Evolutionary conservation across 2,329 filamentous ascomycete genomes (phyloP).

Genomic region (Penicillium digitatum): DNA sequence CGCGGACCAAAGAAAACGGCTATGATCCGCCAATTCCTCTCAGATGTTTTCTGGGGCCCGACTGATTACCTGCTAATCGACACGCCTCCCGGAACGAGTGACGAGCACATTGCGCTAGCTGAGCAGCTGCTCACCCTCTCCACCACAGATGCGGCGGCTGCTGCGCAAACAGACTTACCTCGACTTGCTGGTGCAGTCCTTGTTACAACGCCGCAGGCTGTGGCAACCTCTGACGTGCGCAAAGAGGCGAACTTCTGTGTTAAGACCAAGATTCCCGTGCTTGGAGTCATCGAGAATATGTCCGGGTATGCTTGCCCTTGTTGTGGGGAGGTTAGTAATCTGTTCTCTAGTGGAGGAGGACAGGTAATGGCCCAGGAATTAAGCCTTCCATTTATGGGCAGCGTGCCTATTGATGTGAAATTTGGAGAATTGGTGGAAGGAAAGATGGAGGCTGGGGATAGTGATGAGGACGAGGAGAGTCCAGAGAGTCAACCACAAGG

Average conservation of each 20-base stretch:
- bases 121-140: conserved; percentile 66
- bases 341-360: conserved; percentile 89
- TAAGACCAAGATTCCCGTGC: conserved; percentile 72
- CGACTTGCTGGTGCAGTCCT: conserved; percentile 85
- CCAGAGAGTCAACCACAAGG: conserved; percentile 7
- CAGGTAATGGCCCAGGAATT: conserved; percentile 86
- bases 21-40: conserved; percentile 95
- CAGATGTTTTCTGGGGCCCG: conserved; percentile 80
- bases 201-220: conserved; percentile 92
- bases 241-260: conserved; percentile 92
- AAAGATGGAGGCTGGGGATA: conserved; percentile 25
- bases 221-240: conserved; percentile 87
- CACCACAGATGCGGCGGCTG: conserved; percentile 24
- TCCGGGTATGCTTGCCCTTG: conserved; percentile 53
- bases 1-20: conserved; percentile 97
- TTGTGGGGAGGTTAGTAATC: conserved; percentile 78
- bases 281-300: conserved; percentile 98
- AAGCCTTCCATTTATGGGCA: conserved; percentile 75
- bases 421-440: conserved; percentile 84
- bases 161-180: conserved; percentile 35
- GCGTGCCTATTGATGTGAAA: conserved; percentile 86
- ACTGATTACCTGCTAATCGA: conserved; percentile 94
- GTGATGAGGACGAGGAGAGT: conserved; percentile 24
- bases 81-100: conserved; percentile 91
- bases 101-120: conserved; percentile 93